phyloP scores from a whole-genome alignment of 2,329 filamentous ascomycete species.

The Dryadomyces quercivorus region DNA sequence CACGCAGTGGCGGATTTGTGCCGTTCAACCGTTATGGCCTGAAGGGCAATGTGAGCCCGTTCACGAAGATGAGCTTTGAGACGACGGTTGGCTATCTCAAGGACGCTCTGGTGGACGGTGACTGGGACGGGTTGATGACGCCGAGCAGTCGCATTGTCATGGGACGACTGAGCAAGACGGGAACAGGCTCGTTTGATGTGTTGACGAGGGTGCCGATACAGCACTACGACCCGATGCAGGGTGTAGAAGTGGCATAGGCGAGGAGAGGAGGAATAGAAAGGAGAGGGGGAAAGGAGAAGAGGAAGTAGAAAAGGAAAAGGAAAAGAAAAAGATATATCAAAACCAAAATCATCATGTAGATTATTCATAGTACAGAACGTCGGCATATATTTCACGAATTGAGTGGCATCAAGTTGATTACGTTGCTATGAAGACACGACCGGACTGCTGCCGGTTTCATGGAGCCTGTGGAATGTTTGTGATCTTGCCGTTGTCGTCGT shows the following conservation, averaged over 20 bases:
- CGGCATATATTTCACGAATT: too few relatives aligned
- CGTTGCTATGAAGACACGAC: too few relatives aligned
- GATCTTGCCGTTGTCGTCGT: conserved; percentile 68
- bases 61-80: conserved; percentile 99
- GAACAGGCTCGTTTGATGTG: conserved; percentile 88
- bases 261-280: neutral
- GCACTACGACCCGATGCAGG: conserved; percentile 24
- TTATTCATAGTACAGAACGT: too few relatives aligned
- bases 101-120: conserved; percentile 80
- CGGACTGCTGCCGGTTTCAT: too few relatives aligned
- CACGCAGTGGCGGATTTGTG: conserved; percentile 76
- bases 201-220: conserved; percentile 48
- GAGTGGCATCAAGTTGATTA: too few relatives aligned
- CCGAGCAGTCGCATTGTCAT: conserved; percentile 84
- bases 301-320: neutral
- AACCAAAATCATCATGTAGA: neutral
- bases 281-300: neutral
- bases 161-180: conserved; percentile 68
- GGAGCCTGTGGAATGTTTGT: conserved; percentile 18
- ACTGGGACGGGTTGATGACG: conserved; percentile 77
- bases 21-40: conserved; percentile 90
- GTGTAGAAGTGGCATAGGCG: neutral
- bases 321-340: neutral
- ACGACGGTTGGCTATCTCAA: conserved; percentile 89
- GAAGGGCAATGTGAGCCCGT: conserved; percentile 71